A percentile compares a stretch with the other conserved stretches of the same genome.
phyloP scores from a whole-genome alignment of 1,139 yeast genomes.

The Suhomyces anneliseae region DNA sequence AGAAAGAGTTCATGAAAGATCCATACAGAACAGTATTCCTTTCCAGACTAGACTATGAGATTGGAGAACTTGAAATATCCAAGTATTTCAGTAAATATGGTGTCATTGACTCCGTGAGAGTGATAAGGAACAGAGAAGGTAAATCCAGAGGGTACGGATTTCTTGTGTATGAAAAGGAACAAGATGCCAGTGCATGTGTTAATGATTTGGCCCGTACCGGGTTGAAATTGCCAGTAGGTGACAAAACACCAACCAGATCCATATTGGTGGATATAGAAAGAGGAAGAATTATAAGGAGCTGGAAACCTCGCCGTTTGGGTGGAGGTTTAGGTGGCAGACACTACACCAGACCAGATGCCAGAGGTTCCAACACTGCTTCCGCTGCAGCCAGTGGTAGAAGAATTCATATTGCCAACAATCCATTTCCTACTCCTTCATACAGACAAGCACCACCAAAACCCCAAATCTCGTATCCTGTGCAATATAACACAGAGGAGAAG shows the following conservation, averaged over 20 bases:
- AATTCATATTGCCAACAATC: constrained; percentile 21
- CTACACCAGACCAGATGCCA: constrained; percentile 40
- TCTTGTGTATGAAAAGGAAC: constrained; percentile 62
- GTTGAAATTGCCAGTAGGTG: constrained; percentile 25
- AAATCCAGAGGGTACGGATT: constrained; percentile 85
- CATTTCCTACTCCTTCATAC: constrained; percentile 4
- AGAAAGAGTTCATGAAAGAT: constrained; percentile 62
- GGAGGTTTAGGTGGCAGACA: constrained; percentile 68
- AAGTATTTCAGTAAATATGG: constrained; percentile 67
- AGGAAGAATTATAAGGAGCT: constrained; percentile 69
- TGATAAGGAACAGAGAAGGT: constrained; percentile 59
- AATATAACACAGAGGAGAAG: constrained; percentile 9
- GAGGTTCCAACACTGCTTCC: constrained; percentile 46
- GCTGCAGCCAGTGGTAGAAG: constrained; percentile 52
- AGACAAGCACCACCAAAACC: constrained; percentile 3
- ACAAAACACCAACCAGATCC: constrained; percentile 18
- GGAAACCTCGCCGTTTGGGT: constrained; percentile 77
- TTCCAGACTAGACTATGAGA: constrained; percentile 63
- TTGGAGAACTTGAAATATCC: constrained; percentile 71
- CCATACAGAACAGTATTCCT: constrained; percentile 80
- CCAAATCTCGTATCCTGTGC: background rate
- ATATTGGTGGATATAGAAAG: constrained; percentile 81
- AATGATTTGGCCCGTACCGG: constrained; percentile 58
- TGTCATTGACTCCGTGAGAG: constrained; percentile 62
- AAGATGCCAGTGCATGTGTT: constrained; percentile 60